Conservation (phyloP, 176 grass and related monocot genomes). For the Saccharum officinarum region DNA sequence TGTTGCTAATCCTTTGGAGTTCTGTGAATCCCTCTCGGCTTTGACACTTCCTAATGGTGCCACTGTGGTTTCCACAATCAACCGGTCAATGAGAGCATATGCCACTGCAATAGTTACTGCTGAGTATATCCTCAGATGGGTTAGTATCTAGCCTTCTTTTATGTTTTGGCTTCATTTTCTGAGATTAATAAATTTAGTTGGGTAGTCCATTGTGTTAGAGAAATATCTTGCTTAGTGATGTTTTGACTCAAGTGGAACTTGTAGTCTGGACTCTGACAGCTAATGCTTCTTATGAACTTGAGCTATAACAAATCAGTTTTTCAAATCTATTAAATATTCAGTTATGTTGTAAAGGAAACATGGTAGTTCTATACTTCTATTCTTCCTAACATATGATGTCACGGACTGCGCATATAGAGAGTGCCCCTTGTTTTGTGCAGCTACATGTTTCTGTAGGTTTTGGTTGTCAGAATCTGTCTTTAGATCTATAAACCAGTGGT, state of each 20-base stretch:
- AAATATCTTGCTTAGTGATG: constrained; percentile 11
- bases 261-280: background rate
- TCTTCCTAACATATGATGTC: background rate
- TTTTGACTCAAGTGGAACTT: background rate
- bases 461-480: background rate
- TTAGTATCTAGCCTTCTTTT: constrained; percentile 32
- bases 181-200: constrained; percentile 17
- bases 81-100: constrained; percentile 92
- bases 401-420: background rate
- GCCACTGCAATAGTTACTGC: constrained; percentile 82
- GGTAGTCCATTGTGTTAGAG: constrained; percentile 6
- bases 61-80: constrained; percentile 89
- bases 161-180: constrained; percentile 12
- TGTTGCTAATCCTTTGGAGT: constrained; percentile 72
- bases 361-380: background rate
- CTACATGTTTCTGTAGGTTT: background rate
- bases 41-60: constrained; percentile 67
- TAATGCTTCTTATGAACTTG: background rate
- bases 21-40: constrained; percentile 78
- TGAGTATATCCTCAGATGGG: constrained; percentile 94
- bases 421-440: background rate
- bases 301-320: background rate
- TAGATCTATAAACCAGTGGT: background rate
- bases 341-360: background rate
- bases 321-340: background rate